Evolutionary conservation across 768 basidiomycete genomes (phyloP), one percentile per base, ranked within the genome.

Genomic region (Leccinum aurantiacum): DNA sequence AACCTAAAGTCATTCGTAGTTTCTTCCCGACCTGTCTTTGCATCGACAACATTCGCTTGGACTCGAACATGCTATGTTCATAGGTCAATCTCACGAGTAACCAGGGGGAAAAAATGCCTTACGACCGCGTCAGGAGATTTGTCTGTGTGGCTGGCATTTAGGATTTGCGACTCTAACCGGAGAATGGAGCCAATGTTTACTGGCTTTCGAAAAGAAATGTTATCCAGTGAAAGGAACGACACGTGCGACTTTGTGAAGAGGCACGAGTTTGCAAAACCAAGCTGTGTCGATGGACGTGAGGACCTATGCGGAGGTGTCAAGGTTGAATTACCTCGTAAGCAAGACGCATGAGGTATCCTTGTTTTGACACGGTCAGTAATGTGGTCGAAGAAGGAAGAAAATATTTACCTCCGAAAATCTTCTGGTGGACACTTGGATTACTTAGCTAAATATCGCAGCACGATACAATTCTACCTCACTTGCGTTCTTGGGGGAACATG

Each of bases 401-500:
- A 22, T 11, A 17, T 56, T 70, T 80, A 67, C 90, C 90, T 71
- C 90, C 90, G 65, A 93, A 94, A 14, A 93, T 79, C 70, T 93
- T 93, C 59, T 88, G 86, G 69, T 93, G 91, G 4, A 93, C 80
- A 63, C 89, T 90, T 56, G 14, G 1, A 53, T 15, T 13, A 55
- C 47, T 61, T 14, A 63, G 35, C 19, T 49, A 13, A 22, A 44
- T 3, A 3, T 33, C 27, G 38, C 52, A 13, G 22, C 41, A 53
- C 3, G 24, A 37, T n/a, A 59, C n/a, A 10, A 41, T 52, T 51
- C 2, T 3, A 6, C 75, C 85, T 68, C 60, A 89, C 89, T 92
- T 93, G 67, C 90, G 81, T 69, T 91, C 90, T 75, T 92, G 91
- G 0, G 90, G 91, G 69, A 91, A 91, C 89, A 92, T 91, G 29